Conservation (phyloP, 805 yeast genomes). For the Millerozyma miso region DNA sequence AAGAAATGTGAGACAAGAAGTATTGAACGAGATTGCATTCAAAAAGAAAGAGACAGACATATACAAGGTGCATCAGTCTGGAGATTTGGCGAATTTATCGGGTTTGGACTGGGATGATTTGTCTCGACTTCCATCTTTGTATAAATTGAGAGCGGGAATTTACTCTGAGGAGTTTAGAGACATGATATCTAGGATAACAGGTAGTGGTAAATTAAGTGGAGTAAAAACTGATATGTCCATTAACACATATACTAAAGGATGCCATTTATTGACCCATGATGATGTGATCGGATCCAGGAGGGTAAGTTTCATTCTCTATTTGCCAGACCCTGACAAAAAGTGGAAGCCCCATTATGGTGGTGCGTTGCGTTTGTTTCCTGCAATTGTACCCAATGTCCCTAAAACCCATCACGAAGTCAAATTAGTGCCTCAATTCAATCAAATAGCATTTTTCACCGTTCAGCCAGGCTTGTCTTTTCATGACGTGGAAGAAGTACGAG, state of each 20-base stretch:
- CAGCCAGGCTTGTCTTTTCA: conserved; percentile 97
- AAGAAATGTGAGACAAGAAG: conserved; percentile 79
- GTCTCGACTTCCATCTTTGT: conserved; percentile 67
- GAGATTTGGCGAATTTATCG: conserved; percentile 85
- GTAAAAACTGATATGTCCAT: conserved; percentile 86
- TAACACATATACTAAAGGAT: conserved; percentile 86
- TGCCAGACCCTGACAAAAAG: conserved; percentile 84
- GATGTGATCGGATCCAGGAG: conserved; percentile 96
- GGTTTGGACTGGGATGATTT: conserved; percentile 78
- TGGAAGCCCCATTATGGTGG: conserved; percentile 97
- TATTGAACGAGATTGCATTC: conserved; percentile 77
- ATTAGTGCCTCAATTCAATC: conserved; percentile 90
- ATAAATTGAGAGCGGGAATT: conserved; percentile 77
- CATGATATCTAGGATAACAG: conserved; percentile 69
- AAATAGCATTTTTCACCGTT: conserved; percentile 91
- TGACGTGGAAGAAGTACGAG: conserved; percentile 95
- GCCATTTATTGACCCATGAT: conserved; percentile 92
- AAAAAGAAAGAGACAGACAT: conserved; percentile 96
- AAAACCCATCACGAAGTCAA: conserved; percentile 64
- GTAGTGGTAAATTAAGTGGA: conserved; percentile 89
- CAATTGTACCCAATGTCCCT: conserved; percentile 87
- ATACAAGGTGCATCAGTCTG: conserved; percentile 86
- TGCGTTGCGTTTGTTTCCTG: conserved; percentile 78
- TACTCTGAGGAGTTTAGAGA: conserved; percentile 85
- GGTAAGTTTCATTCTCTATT: conserved; percentile 84